Evolutionary conservation across 768 basidiomycete species (phyloP).

Genomic region (Russula emetica): DNA sequence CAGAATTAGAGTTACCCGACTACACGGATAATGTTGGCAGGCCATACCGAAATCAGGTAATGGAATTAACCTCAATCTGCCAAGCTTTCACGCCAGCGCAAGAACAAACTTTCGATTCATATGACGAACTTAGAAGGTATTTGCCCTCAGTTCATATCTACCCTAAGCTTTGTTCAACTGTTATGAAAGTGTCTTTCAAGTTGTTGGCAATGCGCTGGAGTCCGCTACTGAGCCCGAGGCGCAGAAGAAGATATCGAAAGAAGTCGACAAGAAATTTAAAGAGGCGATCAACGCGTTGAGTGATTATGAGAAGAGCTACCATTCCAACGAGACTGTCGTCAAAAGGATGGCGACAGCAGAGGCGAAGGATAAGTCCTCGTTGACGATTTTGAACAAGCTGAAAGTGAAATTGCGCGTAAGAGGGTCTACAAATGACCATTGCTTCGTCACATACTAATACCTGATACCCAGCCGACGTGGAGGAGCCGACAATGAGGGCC

Average conservation of each 20-base stretch:
- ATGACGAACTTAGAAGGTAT: background rate
- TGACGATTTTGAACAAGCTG: background rate
- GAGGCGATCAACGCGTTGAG: background rate
- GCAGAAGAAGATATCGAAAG: background rate
- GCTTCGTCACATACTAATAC: background rate
- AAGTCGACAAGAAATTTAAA: background rate
- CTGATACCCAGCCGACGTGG: background rate
- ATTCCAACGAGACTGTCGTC: background rate
- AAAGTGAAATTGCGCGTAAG: background rate
- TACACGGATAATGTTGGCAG: background rate
- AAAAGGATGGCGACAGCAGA: background rate
- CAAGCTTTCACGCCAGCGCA: background rate
- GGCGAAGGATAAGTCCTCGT: background rate
- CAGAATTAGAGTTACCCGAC: background rate
- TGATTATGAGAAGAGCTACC: background rate
- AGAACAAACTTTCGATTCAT: background rate
- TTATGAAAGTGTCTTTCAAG: background rate
- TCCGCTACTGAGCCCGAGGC: background rate
- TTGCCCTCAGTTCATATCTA: background rate
- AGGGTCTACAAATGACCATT: background rate
- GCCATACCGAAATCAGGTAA: background rate
- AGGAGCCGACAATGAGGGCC: background rate
- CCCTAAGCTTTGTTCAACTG: background rate
- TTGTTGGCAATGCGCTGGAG: slow-evolving; percentile 1
- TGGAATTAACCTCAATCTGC: background rate